Evolutionary conservation across 2,329 filamentous ascomycete genomes (phyloP).

Genomic region (Pseudogymnoascus sp.): DNA sequence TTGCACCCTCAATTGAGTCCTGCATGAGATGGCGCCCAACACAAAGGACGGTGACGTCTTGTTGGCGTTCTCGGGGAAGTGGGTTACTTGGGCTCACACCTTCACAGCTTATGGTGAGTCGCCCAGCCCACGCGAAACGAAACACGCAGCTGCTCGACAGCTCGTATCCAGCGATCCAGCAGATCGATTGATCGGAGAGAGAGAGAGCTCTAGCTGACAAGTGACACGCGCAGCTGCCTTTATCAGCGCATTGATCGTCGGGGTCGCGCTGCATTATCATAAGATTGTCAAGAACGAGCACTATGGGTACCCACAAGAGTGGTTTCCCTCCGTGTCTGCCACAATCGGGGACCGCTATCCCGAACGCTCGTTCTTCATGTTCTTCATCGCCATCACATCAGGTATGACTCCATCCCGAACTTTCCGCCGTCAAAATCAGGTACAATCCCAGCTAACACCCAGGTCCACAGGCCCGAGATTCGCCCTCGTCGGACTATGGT

Average conservation of each 20-base stretch:
- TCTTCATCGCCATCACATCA: constrained; percentile 95
- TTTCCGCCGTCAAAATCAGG: neutral
- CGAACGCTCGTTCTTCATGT: constrained; percentile 90
- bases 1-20: neutral
- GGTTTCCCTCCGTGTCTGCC: constrained; percentile 92
- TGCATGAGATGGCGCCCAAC: constrained; percentile 36
- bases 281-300: constrained; percentile 98
- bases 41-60: constrained; percentile 57
- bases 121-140: constrained; percentile 1
- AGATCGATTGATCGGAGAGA: neutral
- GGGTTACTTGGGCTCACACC: constrained; percentile 86
- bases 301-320: constrained; percentile 88
- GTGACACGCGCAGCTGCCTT: constrained; percentile 57
- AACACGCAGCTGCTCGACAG: neutral
- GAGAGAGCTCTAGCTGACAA: neutral
- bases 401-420: constrained; percentile 40
- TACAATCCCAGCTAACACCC: neutral
- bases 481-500: constrained; percentile 83
- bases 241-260: constrained; percentile 73
- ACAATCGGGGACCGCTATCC: constrained; percentile 97
- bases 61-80: constrained; percentile 69
- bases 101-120: constrained; percentile 66
- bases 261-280: constrained; percentile 74
- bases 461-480: constrained; percentile 72
- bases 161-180: neutral